Conservation (phyloP, 805 yeast species). For the Lipomyces sp. region DNA sequence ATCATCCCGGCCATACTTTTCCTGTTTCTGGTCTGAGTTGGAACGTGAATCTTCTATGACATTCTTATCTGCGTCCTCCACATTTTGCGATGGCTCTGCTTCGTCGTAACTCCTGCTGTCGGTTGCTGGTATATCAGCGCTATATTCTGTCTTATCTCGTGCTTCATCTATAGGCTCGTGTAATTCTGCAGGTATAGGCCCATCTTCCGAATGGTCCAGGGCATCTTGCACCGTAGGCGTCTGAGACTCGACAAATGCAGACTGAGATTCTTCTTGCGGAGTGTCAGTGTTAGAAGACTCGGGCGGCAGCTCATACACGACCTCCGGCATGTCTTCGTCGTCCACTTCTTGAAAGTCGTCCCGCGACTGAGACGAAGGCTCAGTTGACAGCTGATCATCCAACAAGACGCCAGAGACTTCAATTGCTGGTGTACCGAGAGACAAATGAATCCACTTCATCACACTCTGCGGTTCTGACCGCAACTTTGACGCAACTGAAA, state of each 20-base stretch:
- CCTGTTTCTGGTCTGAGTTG: background rate
- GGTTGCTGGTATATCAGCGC: background rate
- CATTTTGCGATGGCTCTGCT: background rate
- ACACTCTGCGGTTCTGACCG: slow-evolving; percentile 35
- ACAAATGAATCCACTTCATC: slow-evolving; percentile 29
- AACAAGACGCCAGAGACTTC: background rate
- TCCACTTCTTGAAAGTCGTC: background rate
- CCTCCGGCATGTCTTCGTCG: slow-evolving; percentile 29
- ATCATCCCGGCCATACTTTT: background rate
- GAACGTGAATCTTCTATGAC: background rate
- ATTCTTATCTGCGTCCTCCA: background rate
- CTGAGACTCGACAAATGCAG: background rate
- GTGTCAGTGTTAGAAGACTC: slow-evolving; percentile 16
- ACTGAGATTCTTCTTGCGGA: background rate
- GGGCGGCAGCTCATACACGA: slow-evolving; percentile 27
- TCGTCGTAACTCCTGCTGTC: background rate
- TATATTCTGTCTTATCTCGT: background rate
- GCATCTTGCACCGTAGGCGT: background rate
- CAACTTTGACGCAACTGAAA: slow-evolving; percentile 33
- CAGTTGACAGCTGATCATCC: background rate
- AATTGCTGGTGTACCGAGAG: background rate
- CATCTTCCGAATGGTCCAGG: background rate
- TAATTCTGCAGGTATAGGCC: background rate
- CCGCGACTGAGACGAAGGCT: background rate
- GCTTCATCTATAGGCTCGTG: background rate